Conservation (phyloP, 192 early-diverging fungal species). For the Paraglomus occultum region DNA sequence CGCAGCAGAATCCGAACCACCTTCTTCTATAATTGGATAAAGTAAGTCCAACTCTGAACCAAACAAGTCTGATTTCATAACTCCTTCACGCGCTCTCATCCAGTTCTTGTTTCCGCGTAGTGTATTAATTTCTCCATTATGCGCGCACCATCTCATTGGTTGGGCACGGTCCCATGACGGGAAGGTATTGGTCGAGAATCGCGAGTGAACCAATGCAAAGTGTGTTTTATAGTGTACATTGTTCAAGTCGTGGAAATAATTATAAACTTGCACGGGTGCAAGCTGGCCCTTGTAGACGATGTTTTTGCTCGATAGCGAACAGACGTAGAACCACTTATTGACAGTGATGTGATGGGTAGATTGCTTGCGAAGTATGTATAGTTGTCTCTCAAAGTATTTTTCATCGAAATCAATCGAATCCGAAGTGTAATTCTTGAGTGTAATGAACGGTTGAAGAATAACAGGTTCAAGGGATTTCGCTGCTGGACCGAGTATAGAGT, state of each 20-base stretch:
- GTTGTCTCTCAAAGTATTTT: constrained; percentile 74
- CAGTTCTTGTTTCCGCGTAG: constrained; percentile 99
- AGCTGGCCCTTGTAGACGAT: constrained; percentile 99
- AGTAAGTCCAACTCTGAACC: constrained; percentile 72
- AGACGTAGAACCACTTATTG: constrained; percentile 95
- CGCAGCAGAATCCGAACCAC: constrained; percentile 94
- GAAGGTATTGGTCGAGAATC: constrained; percentile 99
- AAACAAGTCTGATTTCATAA: constrained; percentile 83
- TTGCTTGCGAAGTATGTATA: constrained; percentile 90
- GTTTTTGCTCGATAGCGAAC: constrained; percentile 89
- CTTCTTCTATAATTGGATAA: constrained; percentile 94
- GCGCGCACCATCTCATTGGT: constrained; percentile 97
- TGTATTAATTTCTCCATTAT: constrained; percentile 99
- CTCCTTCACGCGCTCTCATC: constrained; percentile 98
- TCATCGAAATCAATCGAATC: constrained; percentile 44
- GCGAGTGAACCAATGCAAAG: constrained; percentile 96
- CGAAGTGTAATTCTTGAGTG: constrained; percentile 43
- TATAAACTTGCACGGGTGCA: constrained; percentile 90
- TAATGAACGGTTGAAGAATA: constrained; percentile 91
- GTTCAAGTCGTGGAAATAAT: constrained; percentile 88
- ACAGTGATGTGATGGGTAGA: constrained; percentile 81
- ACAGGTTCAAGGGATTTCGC: constrained; percentile 87
- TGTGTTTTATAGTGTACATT: constrained; percentile 82
- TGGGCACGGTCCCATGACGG: constrained; percentile 99
- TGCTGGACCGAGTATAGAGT: constrained; percentile 85